phyloP scores from a whole-genome alignment of 164 flowering plant species.

The Chimonanthus praecox region DNA sequence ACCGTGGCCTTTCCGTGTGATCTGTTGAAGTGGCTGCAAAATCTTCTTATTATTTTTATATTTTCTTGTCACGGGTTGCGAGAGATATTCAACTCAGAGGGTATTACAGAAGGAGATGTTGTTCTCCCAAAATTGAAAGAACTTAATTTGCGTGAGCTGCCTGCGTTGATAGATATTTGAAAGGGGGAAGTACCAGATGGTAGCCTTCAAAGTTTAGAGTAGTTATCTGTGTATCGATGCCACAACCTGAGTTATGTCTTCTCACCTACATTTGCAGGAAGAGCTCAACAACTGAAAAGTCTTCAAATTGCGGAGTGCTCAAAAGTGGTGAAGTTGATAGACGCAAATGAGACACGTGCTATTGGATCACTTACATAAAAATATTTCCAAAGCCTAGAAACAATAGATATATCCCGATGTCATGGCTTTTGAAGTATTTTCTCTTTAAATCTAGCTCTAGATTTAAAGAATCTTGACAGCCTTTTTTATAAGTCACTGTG shows the following conservation, averaged over 20 bases:
- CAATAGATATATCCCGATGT: fast-evolving
- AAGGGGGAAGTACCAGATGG: not conserved
- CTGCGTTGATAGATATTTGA: not conserved
- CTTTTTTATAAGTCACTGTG: not conserved
- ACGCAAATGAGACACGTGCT: not conserved
- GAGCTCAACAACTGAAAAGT: not conserved
- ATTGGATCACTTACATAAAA: not conserved
- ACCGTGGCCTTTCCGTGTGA: not conserved
- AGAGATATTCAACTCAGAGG: not conserved
- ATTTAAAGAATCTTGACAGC: not conserved
- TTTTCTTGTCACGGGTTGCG: not conserved
- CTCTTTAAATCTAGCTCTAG: not conserved
- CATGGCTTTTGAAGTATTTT: not conserved
- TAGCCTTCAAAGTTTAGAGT: constrained; percentile 1
- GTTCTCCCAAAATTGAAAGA: not conserved
- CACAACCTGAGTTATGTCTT: not conserved
- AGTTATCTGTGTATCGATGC: not conserved
- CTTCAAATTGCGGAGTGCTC: not conserved
- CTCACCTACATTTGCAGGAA: not conserved
- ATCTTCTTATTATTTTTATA: not conserved
- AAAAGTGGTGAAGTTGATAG: not conserved
- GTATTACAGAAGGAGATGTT: too few relatives aligned
- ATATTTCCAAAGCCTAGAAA: not conserved
- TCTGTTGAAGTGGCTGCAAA: not conserved
- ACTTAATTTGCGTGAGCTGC: not conserved